Percentiles rank a stretch among this genome's conserved stretches.
Evolutionary conservation across 1,139 yeast genomes (phyloP).

Genomic region (Hyphopichia khmerensis): DNA sequence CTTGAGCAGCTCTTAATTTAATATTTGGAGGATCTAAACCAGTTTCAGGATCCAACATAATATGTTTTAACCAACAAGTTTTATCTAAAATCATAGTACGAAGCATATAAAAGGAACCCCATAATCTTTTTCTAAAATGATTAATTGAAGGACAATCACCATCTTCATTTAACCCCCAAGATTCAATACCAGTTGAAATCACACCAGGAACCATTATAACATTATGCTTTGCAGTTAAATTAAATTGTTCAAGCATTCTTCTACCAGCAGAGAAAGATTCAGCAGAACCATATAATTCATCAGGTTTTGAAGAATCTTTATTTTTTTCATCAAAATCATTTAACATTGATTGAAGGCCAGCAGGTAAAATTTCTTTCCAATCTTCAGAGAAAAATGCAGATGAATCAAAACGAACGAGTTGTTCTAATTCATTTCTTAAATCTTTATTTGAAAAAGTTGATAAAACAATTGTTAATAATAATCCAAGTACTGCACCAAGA

Average conservation of each 20-base stretch:
- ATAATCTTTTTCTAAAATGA: conserved; percentile 84
- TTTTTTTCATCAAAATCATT: conserved; percentile 46
- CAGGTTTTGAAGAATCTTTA: conserved; percentile 17
- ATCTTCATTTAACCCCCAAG: conserved; percentile 70
- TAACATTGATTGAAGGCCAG: conserved; percentile 58
- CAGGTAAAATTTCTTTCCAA: conserved; percentile 67
- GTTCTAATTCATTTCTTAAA: conserved; percentile 47
- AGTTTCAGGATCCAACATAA: conserved; percentile 84
- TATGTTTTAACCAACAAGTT: conserved; percentile 88
- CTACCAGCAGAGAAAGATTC: conserved; percentile 89
- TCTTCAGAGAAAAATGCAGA: conserved; percentile 54
- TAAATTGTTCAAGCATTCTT: conserved; percentile 52
- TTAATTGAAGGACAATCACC: conserved; percentile 78
- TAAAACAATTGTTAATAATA: conserved; percentile 61
- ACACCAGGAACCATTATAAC: conserved; percentile 96
- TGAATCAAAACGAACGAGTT: conserved; percentile 54
- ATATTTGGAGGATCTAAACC: conserved; percentile 89
- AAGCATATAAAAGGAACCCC: conserved; percentile 98
- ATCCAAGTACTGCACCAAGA: conserved; percentile 68
- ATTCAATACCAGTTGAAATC: conserved; percentile 89
- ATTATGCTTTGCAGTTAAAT: conserved; percentile 61
- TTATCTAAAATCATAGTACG: conserved; percentile 90
- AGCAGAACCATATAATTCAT: conserved; percentile 53
- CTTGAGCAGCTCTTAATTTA: conserved; percentile 86
- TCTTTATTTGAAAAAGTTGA: conserved; percentile 49